phyloP scores from a whole-genome alignment of 2,329 filamentous ascomycete species.

The Fusarium foetens region DNA sequence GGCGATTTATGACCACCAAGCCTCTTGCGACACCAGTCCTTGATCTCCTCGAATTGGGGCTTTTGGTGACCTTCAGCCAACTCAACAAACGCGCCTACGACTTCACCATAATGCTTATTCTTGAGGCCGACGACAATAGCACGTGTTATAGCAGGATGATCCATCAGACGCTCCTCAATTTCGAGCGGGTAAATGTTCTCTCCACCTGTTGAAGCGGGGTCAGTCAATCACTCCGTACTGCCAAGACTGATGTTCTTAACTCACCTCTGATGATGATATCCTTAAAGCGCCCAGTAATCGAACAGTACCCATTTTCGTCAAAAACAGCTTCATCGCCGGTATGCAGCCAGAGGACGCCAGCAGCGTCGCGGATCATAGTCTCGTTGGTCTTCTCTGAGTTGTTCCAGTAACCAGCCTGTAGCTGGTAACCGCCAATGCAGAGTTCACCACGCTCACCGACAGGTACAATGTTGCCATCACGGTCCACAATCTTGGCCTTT shows the following conservation, averaged over 20 bases:
- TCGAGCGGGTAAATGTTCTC: conserved; percentile 81
- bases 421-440: conserved; percentile 80
- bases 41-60: conserved; percentile 65
- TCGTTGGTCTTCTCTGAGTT: conserved; percentile 79
- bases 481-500: conserved; percentile 80
- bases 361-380: conserved; percentile 63
- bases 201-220: conserved; percentile 60
- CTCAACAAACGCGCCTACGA: conserved; percentile 73
- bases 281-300: conserved; percentile 80
- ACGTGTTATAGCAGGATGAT: conserved; percentile 69
- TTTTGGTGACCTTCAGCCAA: conserved; percentile 49
- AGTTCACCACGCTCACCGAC: conserved; percentile 77
- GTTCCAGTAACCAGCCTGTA: conserved; percentile 74
- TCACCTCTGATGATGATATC: conserved; percentile 80
- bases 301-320: conserved; percentile 75
- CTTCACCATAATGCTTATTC: conserved; percentile 77
- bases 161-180: conserved; percentile 77
- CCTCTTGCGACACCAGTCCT: conserved; percentile 69
- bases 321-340: conserved; percentile 77
- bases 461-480: conserved; percentile 71
- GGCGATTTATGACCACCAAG: conserved; percentile 77
- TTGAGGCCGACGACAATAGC: conserved; percentile 77
- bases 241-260: conserved; percentile 8
- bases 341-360: conserved; percentile 68
- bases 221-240: conserved; percentile 34